A percentile compares a stretch with the other conserved stretches of the same genome.
phyloP scores from a whole-genome alignment of 257 asterid species.

The Cynanchum wilfordii region DNA sequence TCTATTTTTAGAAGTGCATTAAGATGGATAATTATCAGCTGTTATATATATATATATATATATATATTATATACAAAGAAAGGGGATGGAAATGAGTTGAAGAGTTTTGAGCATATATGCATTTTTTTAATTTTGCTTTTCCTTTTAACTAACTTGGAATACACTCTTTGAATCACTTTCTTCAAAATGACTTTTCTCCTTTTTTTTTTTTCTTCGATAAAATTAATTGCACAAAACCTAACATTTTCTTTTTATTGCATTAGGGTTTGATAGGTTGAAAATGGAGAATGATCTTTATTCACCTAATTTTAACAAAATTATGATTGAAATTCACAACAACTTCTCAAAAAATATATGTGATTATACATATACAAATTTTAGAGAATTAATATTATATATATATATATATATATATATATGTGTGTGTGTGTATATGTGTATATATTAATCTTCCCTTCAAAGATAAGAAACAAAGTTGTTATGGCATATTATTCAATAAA shows the following conservation, averaged over 20 bases:
- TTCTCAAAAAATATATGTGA: background rate
- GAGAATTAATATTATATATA: too few species aligned
- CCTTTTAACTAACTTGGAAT: conserved; percentile 22
- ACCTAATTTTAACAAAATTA: background rate
- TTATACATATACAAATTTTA: too few species aligned
- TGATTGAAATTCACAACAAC: background rate
- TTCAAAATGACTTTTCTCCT: conserved; percentile 23
- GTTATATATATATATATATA: background rate
- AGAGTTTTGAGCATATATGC: background rate
- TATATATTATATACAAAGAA: background rate
- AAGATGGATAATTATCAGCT: too few species aligned
- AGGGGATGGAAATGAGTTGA: background rate
- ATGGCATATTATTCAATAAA: conserved; percentile 22
- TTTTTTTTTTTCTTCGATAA: background rate
- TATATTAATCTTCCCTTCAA: conserved; percentile 22
- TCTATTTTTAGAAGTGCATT: too few species aligned
- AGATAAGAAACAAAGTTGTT: conserved; percentile 39
- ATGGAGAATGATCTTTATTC: too few species aligned
- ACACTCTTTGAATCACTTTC: conserved; percentile 28
- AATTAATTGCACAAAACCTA: background rate
- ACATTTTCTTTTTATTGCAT: background rate
- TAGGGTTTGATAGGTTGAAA: background rate
- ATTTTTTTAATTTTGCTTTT: background rate
- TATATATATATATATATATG: background rate
- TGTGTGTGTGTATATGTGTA: too few species aligned